Evolutionary conservation across 306 rosid species (phyloP).

Genomic region (Quercus dentata): DNA sequence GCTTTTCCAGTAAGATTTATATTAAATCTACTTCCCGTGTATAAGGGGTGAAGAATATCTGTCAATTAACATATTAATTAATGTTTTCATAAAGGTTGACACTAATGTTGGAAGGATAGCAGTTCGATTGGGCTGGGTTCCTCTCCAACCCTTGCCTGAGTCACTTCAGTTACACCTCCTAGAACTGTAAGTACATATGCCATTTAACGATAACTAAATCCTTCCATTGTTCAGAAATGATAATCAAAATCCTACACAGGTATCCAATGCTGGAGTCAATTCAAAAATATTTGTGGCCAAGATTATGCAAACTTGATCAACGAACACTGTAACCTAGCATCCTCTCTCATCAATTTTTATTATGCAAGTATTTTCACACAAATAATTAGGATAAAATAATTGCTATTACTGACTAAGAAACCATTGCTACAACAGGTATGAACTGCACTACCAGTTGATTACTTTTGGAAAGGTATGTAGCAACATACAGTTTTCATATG

Average conservation of each 20-base stretch:
- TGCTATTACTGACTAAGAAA: conserved; percentile 29
- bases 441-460: conserved; percentile 94
- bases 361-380: neutral
- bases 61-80: conserved; percentile 23
- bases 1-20: conserved; percentile 87
- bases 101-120: conserved; percentile 99
- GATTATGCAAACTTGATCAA: conserved; percentile 96
- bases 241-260: conserved; percentile 47
- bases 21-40: conserved; percentile 12
- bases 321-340: conserved; percentile 65
- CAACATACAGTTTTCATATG: conserved; percentile 3
- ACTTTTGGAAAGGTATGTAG: conserved; percentile 87
- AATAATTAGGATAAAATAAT: neutral
- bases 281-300: conserved; percentile 97
- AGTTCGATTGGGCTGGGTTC: conserved; percentile 98
- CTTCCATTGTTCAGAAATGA: conserved; percentile 10
- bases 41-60: conserved; percentile 14
- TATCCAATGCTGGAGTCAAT: conserved; percentile 87
- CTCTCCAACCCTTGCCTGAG: conserved; percentile 94
- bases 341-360: conserved; percentile 2
- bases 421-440: conserved; percentile 59
- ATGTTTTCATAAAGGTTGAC: conserved; percentile 63
- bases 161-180: conserved; percentile 84
- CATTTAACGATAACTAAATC: neutral
- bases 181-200: conserved; percentile 58